Evolutionary conservation across 345 rosid genomes (phyloP).

Genomic region (Alliaria petiolata): DNA sequence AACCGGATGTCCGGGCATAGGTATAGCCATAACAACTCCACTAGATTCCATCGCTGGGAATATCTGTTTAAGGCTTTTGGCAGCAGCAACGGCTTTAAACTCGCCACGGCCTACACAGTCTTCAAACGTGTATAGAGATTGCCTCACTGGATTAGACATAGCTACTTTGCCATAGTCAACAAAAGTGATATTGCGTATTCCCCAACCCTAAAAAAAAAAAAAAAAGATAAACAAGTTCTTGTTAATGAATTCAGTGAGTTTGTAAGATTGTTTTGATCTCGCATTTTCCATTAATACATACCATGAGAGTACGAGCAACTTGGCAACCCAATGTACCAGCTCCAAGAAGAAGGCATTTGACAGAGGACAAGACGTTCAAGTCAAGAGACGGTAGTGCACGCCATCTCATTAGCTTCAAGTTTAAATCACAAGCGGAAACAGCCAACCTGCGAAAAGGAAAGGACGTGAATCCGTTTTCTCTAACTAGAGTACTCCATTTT

Average conservation of each 20-base stretch:
- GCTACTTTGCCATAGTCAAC: constrained; percentile 92
- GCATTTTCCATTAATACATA: constrained; percentile 27
- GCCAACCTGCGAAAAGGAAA: constrained; percentile 57
- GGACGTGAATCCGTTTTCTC: constrained; percentile 9
- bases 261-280: neutral
- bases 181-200: constrained; percentile 80
- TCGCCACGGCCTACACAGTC: constrained; percentile 84
- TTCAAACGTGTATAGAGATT: constrained; percentile 83
- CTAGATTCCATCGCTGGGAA: constrained; percentile 91
- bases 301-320: constrained; percentile 96
- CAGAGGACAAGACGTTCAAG: constrained; percentile 58
- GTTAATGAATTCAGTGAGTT: constrained; percentile 11
- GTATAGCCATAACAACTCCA: constrained; percentile 81
- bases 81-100: constrained; percentile 83
- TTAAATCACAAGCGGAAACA: constrained; percentile 86
- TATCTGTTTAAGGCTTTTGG: constrained; percentile 71
- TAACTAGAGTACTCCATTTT: neutral
- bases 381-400: constrained; percentile 89
- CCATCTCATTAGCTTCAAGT: constrained; percentile 97
- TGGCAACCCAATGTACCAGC: constrained; percentile 98
- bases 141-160: constrained; percentile 96
- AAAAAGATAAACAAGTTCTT: neutral
- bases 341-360: constrained; percentile 94
- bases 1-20: constrained; percentile 97
- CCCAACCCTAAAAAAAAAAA: constrained; percentile 76